Conservation (phyloP, 2,329 filamentous ascomycete species). For the Ophiostoma sp. region DNA sequence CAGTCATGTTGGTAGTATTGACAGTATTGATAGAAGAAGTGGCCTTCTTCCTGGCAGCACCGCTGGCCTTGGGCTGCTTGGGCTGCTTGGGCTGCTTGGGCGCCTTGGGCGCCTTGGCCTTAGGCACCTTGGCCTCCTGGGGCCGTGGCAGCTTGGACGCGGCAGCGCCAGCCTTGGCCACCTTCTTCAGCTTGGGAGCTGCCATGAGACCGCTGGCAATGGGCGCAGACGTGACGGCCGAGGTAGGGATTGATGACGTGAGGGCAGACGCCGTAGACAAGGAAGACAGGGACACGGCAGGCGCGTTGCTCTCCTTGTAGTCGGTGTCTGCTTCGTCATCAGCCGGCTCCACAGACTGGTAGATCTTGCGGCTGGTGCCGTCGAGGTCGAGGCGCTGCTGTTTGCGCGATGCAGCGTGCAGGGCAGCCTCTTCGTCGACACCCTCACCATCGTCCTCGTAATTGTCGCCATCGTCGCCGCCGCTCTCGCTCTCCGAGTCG, state of each 20-base stretch:
- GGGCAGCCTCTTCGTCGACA: slow-evolving; percentile 52
- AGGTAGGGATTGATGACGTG: background rate
- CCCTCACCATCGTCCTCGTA: slow-evolving; percentile 45
- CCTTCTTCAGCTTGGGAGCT: slow-evolving; percentile 41
- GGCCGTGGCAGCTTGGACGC: slow-evolving; percentile 35
- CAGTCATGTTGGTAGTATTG: background rate
- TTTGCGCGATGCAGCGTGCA: slow-evolving; percentile 47
- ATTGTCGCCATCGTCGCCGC: slow-evolving; percentile 63
- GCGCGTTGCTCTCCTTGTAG: slow-evolving; percentile 41
- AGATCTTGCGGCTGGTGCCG: slow-evolving; percentile 43
- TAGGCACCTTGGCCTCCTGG: slow-evolving; percentile 40
- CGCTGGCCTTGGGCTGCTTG: slow-evolving; percentile 45
- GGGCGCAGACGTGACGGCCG: background rate
- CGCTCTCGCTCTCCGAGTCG: slow-evolving; percentile 65
- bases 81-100: slow-evolving; percentile 42
- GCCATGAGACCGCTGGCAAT: slow-evolving; percentile 31
- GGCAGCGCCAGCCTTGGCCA: slow-evolving; percentile 34
- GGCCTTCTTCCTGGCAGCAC: slow-evolving; percentile 44
- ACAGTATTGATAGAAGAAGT: background rate
- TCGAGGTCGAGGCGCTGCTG: slow-evolving; percentile 49
- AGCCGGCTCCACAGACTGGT: slow-evolving; percentile 44
- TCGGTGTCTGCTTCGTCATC: slow-evolving; percentile 56
- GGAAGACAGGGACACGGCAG: slow-evolving; percentile 29
- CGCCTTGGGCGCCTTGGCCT: slow-evolving; percentile 42
- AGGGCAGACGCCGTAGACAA: background rate